Conservation (phyloP, 2,329 filamentous ascomycete genomes). For the Lachnellula suecica region DNA sequence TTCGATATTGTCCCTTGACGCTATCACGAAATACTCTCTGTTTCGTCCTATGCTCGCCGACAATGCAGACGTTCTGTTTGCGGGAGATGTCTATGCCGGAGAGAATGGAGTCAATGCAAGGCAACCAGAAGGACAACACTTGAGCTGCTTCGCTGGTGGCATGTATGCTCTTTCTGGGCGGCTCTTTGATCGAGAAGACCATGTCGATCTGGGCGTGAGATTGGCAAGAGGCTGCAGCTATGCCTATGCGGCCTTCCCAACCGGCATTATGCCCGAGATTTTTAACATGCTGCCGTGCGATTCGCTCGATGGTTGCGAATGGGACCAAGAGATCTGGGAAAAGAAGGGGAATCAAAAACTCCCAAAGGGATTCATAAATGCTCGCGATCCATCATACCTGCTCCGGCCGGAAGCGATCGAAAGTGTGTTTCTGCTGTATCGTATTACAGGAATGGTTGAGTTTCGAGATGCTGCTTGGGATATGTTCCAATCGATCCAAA, state of each 20-base stretch:
- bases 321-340: conserved; percentile 50
- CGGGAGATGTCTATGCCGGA: conserved; percentile 40
- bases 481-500: conserved; percentile 45
- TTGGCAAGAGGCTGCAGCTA: conserved; percentile 62
- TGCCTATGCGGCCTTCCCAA: conserved; percentile 54
- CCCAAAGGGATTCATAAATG: conserved; percentile 9
- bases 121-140: conserved; percentile 49
- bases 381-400: conserved; percentile 40
- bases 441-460: conserved; percentile 16
- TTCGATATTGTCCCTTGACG: conserved; percentile 41
- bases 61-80: conserved; percentile 44
- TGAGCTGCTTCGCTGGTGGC: conserved; percentile 69
- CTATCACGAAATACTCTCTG: conserved; percentile 42
- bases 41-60: conserved; percentile 43
- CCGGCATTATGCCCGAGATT: conserved; percentile 60
- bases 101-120: conserved; percentile 2
- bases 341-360: conserved; percentile 2
- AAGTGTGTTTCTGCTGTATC: conserved; percentile 61
- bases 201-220: conserved; percentile 53
- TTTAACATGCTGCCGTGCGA: conserved; percentile 36
- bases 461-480: conserved; percentile 44
- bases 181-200: conserved; percentile 51
- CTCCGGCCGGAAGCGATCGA: conserved; percentile 64
- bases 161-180: conserved; percentile 66
- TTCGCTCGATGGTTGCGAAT: conserved; percentile 11